These are phyloP conservation scores for Aspergillus nomiae DNA, from an alignment of 2,329 filamentous ascomycete genomes.

Conservation along the genomic window DNA sequence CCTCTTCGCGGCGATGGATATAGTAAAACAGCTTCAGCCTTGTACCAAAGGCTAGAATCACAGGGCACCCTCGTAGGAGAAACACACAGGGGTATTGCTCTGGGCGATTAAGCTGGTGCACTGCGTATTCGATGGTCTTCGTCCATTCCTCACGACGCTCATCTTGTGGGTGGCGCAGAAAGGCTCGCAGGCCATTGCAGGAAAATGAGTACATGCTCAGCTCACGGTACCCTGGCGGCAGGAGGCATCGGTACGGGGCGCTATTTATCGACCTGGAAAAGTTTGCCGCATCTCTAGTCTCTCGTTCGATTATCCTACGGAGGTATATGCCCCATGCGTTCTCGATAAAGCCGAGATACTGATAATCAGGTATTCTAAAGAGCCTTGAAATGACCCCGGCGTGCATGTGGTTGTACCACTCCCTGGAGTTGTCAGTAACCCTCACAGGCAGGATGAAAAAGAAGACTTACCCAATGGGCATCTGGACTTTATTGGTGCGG, in stretches of 20 bases:
- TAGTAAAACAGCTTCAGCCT: constrained; percentile 21
- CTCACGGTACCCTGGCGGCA: constrained; percentile 15
- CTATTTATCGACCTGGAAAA: background rate
- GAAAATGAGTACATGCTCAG: constrained; percentile 7
- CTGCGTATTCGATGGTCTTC: constrained; percentile 9
- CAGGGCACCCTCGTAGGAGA: constrained; percentile 6
- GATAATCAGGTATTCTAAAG: constrained; percentile 4
- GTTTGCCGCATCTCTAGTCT: background rate
- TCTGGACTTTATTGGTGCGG: background rate
- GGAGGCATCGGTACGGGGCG: constrained; percentile 12
- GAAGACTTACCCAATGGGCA: constrained; percentile 3
- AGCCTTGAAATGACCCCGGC: constrained; percentile 1
- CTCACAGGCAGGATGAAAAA: background rate
- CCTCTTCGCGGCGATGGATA: constrained; percentile 1
- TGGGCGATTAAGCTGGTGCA: constrained; percentile 5
- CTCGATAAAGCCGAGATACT: constrained; percentile 16
- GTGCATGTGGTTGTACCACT: background rate
- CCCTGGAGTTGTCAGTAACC: background rate
- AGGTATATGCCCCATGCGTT: constrained; percentile 17
- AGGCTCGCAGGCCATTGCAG: constrained; percentile 13
- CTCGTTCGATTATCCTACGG: background rate
- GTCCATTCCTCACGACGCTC: constrained; percentile 18
- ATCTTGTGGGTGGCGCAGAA: constrained; percentile 13
- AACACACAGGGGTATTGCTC: background rate
- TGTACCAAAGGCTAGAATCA: constrained; percentile 17